A percentile compares a stretch with the other conserved stretches of the same genome.
Evolutionary conservation across 495 filamentous ascomycete genomes (phyloP).

Genomic region (Penicillium angulare): DNA sequence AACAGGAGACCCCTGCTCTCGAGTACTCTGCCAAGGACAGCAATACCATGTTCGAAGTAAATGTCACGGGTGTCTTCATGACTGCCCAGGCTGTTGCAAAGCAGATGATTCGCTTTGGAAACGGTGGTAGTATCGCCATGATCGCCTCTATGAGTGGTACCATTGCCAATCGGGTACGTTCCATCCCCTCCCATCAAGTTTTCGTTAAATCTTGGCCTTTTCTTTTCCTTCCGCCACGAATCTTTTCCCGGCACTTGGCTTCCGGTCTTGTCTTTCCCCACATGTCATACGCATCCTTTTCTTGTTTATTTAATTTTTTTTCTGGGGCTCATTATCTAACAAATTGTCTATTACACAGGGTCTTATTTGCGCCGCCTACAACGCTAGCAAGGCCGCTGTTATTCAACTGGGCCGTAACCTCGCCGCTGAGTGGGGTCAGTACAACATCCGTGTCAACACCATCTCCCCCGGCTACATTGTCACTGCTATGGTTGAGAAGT

Average conservation of each 20-base stretch:
- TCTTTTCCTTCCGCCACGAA: background rate
- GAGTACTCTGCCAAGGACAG: constrained; percentile 68
- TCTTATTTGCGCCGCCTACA: constrained; percentile 77
- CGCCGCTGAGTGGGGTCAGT: constrained; percentile 81
- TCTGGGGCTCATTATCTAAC: background rate
- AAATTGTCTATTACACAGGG: constrained; percentile 54
- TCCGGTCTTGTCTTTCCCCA: background rate
- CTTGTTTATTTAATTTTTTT: background rate
- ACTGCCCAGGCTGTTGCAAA: constrained; percentile 68
- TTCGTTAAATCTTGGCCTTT: background rate
- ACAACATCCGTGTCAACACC: constrained; percentile 92
- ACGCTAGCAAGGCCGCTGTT: constrained; percentile 85
- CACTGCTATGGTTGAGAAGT: constrained; percentile 81
- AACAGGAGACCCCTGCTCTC: constrained; percentile 66
- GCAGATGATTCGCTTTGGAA: constrained; percentile 73
- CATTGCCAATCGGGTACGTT: constrained; percentile 62
- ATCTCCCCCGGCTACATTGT: constrained; percentile 94
- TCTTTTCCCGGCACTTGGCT: background rate
- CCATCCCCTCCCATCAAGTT: background rate
- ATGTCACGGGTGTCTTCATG: constrained; percentile 77
- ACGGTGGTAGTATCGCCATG: constrained; percentile 68
- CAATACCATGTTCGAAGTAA: constrained; percentile 69
- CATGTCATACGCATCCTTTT: background rate
- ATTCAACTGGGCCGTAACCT: constrained; percentile 82
- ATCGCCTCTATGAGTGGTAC: constrained; percentile 74